Conservation (phyloP, 257 asterid species). For the Penstemon newberryi region DNA sequence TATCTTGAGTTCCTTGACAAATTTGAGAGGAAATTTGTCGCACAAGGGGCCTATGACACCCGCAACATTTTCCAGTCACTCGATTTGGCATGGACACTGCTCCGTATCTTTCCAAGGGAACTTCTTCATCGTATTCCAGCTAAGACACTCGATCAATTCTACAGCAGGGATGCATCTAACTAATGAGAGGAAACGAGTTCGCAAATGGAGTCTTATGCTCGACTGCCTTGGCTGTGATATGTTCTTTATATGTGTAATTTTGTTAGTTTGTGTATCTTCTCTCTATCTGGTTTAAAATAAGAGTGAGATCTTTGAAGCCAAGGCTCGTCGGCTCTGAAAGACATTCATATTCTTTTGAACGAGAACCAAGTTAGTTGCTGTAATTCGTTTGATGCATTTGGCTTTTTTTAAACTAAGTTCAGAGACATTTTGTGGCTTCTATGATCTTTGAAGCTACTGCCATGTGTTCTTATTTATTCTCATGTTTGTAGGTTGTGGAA, state of each 20-base stretch:
- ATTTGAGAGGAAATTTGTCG: constrained; percentile 79
- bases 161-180: constrained; percentile 86
- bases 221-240: constrained; percentile 33
- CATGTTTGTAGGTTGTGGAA: not conserved
- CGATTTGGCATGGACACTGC: constrained; percentile 97
- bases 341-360: constrained; percentile 33
- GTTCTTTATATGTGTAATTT: constrained; percentile 8
- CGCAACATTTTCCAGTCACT: constrained; percentile 93
- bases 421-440: constrained; percentile 15
- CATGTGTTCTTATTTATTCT: constrained; percentile 9
- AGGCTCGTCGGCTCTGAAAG: constrained; percentile 32
- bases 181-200: constrained; percentile 28
- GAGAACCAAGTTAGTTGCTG: constrained; percentile 31
- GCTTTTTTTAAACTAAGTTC: constrained; percentile 3
- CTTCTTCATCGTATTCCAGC: constrained; percentile 99
- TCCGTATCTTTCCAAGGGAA: constrained; percentile 94
- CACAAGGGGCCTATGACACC: constrained; percentile 85
- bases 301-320: constrained; percentile 34
- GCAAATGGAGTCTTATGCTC: constrained; percentile 28
- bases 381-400: constrained; percentile 34
- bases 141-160: constrained; percentile 82
- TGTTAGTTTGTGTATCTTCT: constrained; percentile 27
- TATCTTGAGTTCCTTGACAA: constrained; percentile 80
- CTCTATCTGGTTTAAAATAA: constrained; percentile 39
- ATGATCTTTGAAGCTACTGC: constrained; percentile 6